Evolutionary conservation across 192 early-diverging fungal species (phyloP), one percentile per base, ranked within the genome.

Genomic region (Coemansia sp.): DNA sequence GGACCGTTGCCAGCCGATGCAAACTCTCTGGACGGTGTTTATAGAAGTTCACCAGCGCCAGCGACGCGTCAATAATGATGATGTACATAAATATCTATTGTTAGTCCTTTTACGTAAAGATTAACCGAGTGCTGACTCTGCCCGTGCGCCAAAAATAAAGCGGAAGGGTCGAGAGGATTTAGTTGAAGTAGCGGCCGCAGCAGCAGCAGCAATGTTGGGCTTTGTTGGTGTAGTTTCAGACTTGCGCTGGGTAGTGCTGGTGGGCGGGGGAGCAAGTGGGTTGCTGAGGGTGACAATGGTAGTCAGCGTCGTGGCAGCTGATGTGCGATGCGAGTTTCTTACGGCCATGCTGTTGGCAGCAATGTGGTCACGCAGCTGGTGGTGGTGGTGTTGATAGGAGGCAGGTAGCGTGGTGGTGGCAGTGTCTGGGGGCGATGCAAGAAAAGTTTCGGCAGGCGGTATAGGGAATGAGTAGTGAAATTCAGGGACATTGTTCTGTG

Each of bases 241-340:
- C 54, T 56, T 13, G 54, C 59, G 56, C 46, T 37, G 50, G 27
- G 27, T 19, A 4, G 14, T 57, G 65, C 3, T 42, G 14, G 29
- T 53, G 37, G 67, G 45, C 27, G 59, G n/a, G 19, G 41, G 24
- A n/a, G 56, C 41, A 39, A 42, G 61, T 24, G 62, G 54, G 53
- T 19, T 64, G 41, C 11, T 31, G 21, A 61, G 54, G 17, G 66
- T 21, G 6, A 64, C 61, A 13, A 64, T 42, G 3, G 69, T 64
- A 11, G 69, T 60, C 36, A 65, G 56, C 27, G 70, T 72, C 8
- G 70, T 72, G 27, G 63, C 63, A 48, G 42, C 64, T 29, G 70
- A 72, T 33, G 59, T 44, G 17, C 70, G n/a, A 16, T 72, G 63
- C 27, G 70, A 50, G 36, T 35, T 17, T 33, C 54, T 56, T 24